These are phyloP conservation scores for Calonectria hawksworthii DNA, from an alignment of 2,329 filamentous ascomycete species.

Conservation along the genomic window DNA sequence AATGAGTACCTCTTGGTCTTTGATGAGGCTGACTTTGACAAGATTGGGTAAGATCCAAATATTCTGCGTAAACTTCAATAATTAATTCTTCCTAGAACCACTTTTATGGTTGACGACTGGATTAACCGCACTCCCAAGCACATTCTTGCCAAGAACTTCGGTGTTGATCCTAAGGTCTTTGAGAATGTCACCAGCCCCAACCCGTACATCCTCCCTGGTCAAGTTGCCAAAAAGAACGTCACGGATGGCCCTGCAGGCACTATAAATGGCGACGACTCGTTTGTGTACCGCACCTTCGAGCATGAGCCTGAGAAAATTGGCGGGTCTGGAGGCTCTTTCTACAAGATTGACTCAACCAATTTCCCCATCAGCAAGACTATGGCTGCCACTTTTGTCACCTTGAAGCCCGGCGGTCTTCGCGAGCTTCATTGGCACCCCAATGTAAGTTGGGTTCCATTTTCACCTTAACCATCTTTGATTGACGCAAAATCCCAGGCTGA, in stretches of 20 bases:
- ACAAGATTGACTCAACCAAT: constrained; percentile 76
- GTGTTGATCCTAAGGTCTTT: constrained; percentile 72
- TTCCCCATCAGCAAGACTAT: constrained; percentile 77
- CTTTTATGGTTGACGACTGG: constrained; percentile 81
- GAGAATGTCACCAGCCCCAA: constrained; percentile 68
- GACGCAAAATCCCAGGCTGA: constrained; percentile 63
- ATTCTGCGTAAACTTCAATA: fast-evolving
- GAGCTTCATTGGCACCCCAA: constrained; percentile 81
- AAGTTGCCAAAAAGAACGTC: constrained; percentile 60
- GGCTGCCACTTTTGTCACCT: constrained; percentile 73
- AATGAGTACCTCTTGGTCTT: constrained; percentile 78
- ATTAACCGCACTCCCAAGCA: constrained; percentile 73
- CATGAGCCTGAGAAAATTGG: constrained; percentile 70
- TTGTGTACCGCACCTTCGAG: constrained; percentile 71
- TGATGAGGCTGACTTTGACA: constrained; percentile 77
- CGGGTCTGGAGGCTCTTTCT: constrained; percentile 72
- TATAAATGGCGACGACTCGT: constrained; percentile 71
- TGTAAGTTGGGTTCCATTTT: constrained; percentile 50
- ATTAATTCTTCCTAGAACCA: constrained; percentile 62
- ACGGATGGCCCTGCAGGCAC: constrained; percentile 56
- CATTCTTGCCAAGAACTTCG: constrained; percentile 78
- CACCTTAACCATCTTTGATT: neutral
- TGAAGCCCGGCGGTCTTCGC: constrained; percentile 73
- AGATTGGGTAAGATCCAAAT: constrained; percentile 61
- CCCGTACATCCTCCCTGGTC: constrained; percentile 74